Conservation (phyloP, 257 asterid genomes). For the Salvia rosmarinus region DNA sequence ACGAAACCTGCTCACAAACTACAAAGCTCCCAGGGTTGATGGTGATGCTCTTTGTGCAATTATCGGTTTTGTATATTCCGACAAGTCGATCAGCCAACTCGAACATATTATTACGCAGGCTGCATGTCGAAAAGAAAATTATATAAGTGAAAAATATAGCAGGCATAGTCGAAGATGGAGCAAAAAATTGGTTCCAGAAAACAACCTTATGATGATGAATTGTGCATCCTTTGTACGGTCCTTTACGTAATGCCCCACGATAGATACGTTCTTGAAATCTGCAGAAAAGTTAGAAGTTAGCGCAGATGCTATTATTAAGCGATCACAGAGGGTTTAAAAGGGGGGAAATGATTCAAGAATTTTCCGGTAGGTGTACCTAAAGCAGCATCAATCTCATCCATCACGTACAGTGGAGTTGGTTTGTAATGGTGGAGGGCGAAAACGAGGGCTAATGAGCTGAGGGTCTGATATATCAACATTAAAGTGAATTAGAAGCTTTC, state of each 20-base stretch:
- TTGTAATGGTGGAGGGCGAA: conserved; percentile 98
- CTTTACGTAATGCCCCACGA: conserved; percentile 97
- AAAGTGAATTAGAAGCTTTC: conserved; percentile 1
- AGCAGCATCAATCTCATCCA: conserved; percentile 99
- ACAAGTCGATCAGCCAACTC: conserved; percentile 95
- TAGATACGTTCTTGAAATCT: conserved; percentile 98
- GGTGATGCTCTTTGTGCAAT: conserved; percentile 92
- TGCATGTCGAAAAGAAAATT: conserved; percentile 37
- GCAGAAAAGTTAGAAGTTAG: conserved; percentile 11
- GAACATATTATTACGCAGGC: conserved; percentile 95
- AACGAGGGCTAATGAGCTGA: conserved; percentile 96
- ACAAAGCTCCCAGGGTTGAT: conserved; percentile 95
- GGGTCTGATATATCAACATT: conserved; percentile 62
- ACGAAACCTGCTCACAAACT: conserved; percentile 67
- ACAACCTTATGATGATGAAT: conserved; percentile 88
- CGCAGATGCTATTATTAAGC: neutral
- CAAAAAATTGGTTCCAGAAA: neutral
- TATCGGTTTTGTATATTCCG: conserved; percentile 94
- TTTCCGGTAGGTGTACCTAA: conserved; percentile 51
- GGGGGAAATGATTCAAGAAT: neutral
- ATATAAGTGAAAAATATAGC: no score
- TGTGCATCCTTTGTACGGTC: conserved; percentile 99
- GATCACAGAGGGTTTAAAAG: neutral
- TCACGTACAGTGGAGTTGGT: conserved; percentile 96
- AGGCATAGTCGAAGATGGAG: neutral